Evolutionary conservation across 2,329 filamentous ascomycete species (phyloP), one percentile per base, ranked within the genome.

Genomic region (Epichloe elymi): DNA sequence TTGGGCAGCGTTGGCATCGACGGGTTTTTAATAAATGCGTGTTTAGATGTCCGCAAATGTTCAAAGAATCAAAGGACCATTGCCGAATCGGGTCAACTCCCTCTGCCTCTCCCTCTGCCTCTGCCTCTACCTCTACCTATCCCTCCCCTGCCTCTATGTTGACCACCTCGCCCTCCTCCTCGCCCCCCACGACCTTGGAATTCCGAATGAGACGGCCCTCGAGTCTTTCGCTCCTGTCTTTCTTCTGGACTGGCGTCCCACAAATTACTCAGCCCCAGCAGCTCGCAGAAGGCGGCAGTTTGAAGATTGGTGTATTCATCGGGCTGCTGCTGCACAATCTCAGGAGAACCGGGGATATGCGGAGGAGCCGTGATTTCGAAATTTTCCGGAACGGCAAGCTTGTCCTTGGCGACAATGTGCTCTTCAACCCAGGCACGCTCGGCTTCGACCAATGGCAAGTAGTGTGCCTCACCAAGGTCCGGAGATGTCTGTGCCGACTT

Each of bases 261-360:
- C 10, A 82, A 74, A 63, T 97, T 95, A 5, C 78, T 70, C 36
- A 98, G 82, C 8, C 78, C 82, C 1, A 97, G 60, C 51, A 97
- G 68, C 51, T 82, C 72, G 66, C 93, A 98, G 63, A 91, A 97
- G 3, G 73, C 68, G n/a, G 71, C 73, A 6, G 89, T 97, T 68
- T 97, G 91, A 12, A 85, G 83, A 61, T 93, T 97, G 4, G 81
- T 88, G 63, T 91, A 91, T 67, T 96, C 90, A 1, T 74, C 70
- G 1, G 89, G 88, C 63, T 82, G 77, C n/a, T 82, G 72, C 0
- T 72, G 60, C 0, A 80, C 78, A 23, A 70, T 73, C 56, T 83
- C 77, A 0, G 81, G 78, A 6, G 74, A 69, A 0, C 72, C 69
- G 1, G 72, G 68, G 42, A 82, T 74, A 56, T 89, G 85, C 2